Conservation (phyloP, 495 filamentous ascomycete species). For the Tuber indicum region DNA sequence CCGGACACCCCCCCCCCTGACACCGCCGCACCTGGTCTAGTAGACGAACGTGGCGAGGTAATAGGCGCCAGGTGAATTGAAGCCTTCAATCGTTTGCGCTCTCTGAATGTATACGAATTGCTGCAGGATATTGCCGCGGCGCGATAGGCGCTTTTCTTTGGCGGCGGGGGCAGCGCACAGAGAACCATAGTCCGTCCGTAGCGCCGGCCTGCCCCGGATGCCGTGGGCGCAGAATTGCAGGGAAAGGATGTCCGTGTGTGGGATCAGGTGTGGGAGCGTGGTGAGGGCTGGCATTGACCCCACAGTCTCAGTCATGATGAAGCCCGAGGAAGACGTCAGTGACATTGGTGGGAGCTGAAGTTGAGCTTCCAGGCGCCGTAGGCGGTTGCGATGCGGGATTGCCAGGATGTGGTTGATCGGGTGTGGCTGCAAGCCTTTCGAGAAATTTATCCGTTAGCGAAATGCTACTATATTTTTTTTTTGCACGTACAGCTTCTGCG, state of each 20-base stretch:
- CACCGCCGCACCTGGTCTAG: conserved; percentile 50
- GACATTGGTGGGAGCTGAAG: conserved; percentile 45
- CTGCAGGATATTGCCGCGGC: conserved; percentile 47
- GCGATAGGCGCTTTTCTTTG: conserved; percentile 45
- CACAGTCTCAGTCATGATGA: background rate
- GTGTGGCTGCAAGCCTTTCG: background rate
- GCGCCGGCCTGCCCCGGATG: conserved; percentile 50
- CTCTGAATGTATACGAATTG: conserved; percentile 45
- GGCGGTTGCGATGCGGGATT: conserved; percentile 47
- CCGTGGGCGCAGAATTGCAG: conserved; percentile 51
- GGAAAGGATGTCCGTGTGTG: conserved; percentile 52
- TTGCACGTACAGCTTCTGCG: background rate
- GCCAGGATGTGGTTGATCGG: conserved; percentile 44
- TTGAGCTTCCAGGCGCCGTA: conserved; percentile 53
- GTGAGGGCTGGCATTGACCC: conserved; percentile 44
- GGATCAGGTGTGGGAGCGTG: conserved; percentile 49
- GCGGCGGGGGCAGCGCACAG: conserved; percentile 43
- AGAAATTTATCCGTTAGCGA: conserved; percentile 13
- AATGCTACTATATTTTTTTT: background rate
- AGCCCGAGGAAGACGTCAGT: conserved; percentile 41
- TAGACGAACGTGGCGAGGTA: conserved; percentile 52
- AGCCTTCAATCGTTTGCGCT: conserved; percentile 51
- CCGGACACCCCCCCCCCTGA: conserved; percentile 28
- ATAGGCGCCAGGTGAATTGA: conserved; percentile 53
- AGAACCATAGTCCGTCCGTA: conserved; percentile 46